phyloP scores from a whole-genome alignment of 1,139 yeast species.

The Debaryomycetaceae sp. region DNA sequence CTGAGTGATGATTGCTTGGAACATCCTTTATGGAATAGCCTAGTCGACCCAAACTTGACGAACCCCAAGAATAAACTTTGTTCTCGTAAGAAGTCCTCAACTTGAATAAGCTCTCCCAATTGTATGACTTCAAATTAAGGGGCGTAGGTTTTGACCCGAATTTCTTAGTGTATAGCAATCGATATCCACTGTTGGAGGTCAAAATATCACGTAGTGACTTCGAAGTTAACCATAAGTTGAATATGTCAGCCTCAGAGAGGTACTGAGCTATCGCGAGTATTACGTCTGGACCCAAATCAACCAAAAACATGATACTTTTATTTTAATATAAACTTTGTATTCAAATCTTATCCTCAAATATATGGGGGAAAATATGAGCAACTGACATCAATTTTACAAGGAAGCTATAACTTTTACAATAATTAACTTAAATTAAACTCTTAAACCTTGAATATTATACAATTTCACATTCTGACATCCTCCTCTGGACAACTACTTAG shows the following conservation, averaged over 20 bases:
- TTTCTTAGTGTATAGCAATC: slow-evolving; percentile 46
- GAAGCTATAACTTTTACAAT: not conserved
- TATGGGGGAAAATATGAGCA: not conserved
- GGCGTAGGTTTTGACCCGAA: slow-evolving; percentile 47
- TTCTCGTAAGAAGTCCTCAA: slow-evolving; percentile 38
- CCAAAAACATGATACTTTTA: slow-evolving; percentile 6
- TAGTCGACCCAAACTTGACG: slow-evolving; percentile 49
- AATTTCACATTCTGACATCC: not conserved
- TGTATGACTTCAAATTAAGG: slow-evolving; percentile 29
- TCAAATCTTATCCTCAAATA: not conserved
- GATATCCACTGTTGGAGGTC: slow-evolving; percentile 27
- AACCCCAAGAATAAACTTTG: slow-evolving; percentile 63
- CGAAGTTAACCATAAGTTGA: slow-evolving; percentile 44
- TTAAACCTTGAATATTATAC: not conserved
- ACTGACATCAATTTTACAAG: not conserved
- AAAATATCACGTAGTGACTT: slow-evolving; percentile 24
- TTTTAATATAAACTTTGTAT: not conserved
- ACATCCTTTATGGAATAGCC: slow-evolving; percentile 44
- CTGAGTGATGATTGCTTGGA: slow-evolving; percentile 24
- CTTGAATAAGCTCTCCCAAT: slow-evolving; percentile 52
- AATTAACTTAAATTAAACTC: not conserved
- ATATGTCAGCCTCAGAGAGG: slow-evolving; percentile 45
- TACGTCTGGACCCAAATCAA: slow-evolving; percentile 43
- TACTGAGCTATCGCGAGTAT: slow-evolving; percentile 33
- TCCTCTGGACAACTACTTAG: no score